Evolutionary conservation across 2,329 filamentous ascomycete genomes (phyloP), one percentile per base, ranked within the genome.

Genomic region (Aspergillus latus): DNA sequence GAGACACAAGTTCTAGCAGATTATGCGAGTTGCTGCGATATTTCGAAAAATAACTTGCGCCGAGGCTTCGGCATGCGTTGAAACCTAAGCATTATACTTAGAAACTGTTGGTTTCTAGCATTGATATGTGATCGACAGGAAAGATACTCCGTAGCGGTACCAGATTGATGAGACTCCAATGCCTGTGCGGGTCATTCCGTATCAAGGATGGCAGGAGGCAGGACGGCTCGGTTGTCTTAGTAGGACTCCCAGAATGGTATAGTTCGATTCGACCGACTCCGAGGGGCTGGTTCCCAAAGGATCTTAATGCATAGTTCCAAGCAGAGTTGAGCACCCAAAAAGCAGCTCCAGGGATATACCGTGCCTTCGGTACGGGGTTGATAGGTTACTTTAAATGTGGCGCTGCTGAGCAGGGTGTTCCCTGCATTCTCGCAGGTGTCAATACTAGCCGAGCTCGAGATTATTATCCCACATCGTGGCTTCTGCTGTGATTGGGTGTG

Each of bases 241-340:
- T n/a, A 15, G n/a, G 37, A 29, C 36, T 11, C 47, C 54, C 3
- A 45, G 44, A 42, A 10, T 13, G 42, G 54, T 16, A 47, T 49
- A 40, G 54, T 32, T 40, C 37, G 10, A 28, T 32, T 48, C 15
- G 30, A 44, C 40, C 43, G 49, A 52, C 44, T 42, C 43, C 37
- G 37, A 49, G 36, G 37, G 49, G 28, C 42, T 21, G 49, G 54
- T 42, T 46, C 47, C 46, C 48, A 15, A 57, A 47, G 44, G 39
- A 21, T 43, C 39, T 49, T 43, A 44, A 36, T 49, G 37, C 43
- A 57, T 49, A 52, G 54, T 51, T 56, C 29, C 13, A 39, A 28
- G 54, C 54, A 47, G 44, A 49, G 48, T 56, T 56, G 29, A 46
- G 36, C 29, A 32, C 45, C 49, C 54, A 52, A 45, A 57, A 57